A percentile compares a stretch with the other conserved stretches of the same genome.
Evolutionary conservation across 768 basidiomycete genomes (phyloP).

Genomic region (Multifurca ochricompacta): DNA sequence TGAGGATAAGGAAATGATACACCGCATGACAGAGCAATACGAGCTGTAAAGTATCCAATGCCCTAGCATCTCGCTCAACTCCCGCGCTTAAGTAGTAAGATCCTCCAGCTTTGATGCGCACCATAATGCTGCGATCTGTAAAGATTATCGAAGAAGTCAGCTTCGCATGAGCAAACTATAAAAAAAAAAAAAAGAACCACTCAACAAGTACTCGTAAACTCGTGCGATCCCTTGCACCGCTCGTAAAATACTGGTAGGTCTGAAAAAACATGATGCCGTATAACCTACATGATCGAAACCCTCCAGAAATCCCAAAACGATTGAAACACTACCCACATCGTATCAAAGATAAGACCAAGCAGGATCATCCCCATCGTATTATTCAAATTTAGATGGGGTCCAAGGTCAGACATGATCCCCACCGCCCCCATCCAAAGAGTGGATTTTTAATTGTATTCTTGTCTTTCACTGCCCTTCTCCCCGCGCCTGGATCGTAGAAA

Average conservation of each 20-base stretch:
- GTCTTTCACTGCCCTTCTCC: too few relatives aligned
- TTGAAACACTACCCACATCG: background rate
- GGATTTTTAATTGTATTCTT: too few relatives aligned
- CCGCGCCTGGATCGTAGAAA: too few relatives aligned
- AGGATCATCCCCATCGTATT: constrained; percentile 2
- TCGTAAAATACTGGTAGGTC: background rate
- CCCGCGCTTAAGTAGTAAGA: background rate
- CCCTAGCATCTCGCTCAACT: background rate
- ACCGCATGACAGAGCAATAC: background rate
- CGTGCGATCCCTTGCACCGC: background rate
- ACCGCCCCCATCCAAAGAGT: too few relatives aligned
- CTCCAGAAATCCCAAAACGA: background rate
- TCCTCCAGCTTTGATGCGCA: background rate
- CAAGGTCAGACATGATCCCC: background rate
- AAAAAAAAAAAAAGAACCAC: background rate
- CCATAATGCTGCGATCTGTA: background rate
- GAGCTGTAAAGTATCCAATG: constrained; percentile 6
- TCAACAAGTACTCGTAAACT: constrained; percentile 5
- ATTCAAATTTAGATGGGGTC: background rate
- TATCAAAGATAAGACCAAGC: constrained; percentile 1
- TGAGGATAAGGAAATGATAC: constrained; percentile 2
- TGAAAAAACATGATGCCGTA: constrained; percentile 6
- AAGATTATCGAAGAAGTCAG: background rate
- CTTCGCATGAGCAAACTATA: too few relatives aligned
- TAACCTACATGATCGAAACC: background rate